Evolutionary conservation across 202 grass and related monocot genomes (phyloP), one percentile per base, ranked within the genome.

Genomic region (Miscanthus sacchariflorus): DNA sequence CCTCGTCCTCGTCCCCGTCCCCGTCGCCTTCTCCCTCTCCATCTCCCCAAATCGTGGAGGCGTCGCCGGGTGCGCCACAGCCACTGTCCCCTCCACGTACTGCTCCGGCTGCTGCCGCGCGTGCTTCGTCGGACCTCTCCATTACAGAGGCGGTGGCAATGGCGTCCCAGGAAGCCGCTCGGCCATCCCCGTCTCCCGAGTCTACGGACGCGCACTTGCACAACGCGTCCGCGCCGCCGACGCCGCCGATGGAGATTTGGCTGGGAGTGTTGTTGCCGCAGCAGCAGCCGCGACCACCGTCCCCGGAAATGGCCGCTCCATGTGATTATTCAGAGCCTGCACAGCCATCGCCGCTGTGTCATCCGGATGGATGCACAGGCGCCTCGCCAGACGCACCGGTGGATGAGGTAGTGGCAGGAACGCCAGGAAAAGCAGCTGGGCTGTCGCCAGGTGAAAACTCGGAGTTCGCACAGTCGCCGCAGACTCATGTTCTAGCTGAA

Each of bases 281-380:
- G 77, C 81, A 81, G 48, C 49, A 52, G 79, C 71, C 19, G 42
- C 61, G 12, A 12, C 77, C 86, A 70, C 50, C 38, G 19, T 18
- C 40, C 18, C 40, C 12, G 12, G 25, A 63, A 28, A 72, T 65
- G 12, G 17, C 52, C 17, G 39, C 56, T 28, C 59, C 12, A 39
- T 77, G 70, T 88, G 85, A 81, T 19, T 81, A 80, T 81, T 68
- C 12, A 21, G 75, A 75, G 68, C 39, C 25, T 6, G 10, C 44
- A 21, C 13, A 70, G 19, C 59, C 50, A 17, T 40, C 12, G 12
- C 77, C 85, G 70, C 70, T 42, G n/a, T 86, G 44, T 28, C 44
- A 77, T 36, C 27, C 17, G 8, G 14, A 18, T 54, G 85, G 42
- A 69, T 75, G 40, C 81, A 52, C 68, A 74, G 21, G 39, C 48